A percentile compares a stretch with the other conserved stretches of the same genome.
These are phyloP conservation scores for Lathyrus sativus DNA, from an alignment of 306 rosid genomes.

Conservation along the genomic window DNA sequence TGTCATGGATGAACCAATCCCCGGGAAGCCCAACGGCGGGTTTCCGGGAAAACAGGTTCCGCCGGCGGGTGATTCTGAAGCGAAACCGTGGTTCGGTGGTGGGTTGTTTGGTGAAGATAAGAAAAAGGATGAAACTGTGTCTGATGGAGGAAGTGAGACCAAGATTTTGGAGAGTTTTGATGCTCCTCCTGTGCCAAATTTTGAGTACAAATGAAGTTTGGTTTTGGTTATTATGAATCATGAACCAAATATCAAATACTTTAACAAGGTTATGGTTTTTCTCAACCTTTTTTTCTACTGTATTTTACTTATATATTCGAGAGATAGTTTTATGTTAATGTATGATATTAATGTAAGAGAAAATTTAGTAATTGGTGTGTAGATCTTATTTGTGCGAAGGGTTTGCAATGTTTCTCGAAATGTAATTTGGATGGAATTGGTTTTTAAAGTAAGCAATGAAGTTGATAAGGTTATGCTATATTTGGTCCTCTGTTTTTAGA, in stretches of 20 bases:
- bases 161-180: constrained; percentile 91
- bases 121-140: constrained; percentile 48
- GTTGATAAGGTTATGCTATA: too few species aligned
- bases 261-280: not conserved
- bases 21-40: constrained; percentile 22
- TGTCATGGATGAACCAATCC: constrained; percentile 54
- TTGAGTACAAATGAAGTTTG: constrained; percentile 66
- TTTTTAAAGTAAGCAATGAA: too few species aligned
- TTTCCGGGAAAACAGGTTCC: constrained; percentile 39
- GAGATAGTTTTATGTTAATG: too few species aligned
- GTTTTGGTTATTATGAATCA: constrained; percentile 8
- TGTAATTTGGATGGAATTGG: too few species aligned
- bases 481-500: too few species aligned
- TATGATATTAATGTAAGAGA: too few species aligned
- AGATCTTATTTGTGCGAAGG: too few species aligned
- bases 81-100: constrained; percentile 53
- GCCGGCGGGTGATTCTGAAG: constrained; percentile 20
- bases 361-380: too few species aligned
- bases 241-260: not conserved
- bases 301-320: too few species aligned
- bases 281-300: too few species aligned
- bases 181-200: constrained; percentile 88
- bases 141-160: constrained; percentile 72
- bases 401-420: too few species aligned
- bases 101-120: constrained; percentile 59